phyloP scores from a whole-genome alignment of 768 basidiomycete genomes.

The Suillus americanus region DNA sequence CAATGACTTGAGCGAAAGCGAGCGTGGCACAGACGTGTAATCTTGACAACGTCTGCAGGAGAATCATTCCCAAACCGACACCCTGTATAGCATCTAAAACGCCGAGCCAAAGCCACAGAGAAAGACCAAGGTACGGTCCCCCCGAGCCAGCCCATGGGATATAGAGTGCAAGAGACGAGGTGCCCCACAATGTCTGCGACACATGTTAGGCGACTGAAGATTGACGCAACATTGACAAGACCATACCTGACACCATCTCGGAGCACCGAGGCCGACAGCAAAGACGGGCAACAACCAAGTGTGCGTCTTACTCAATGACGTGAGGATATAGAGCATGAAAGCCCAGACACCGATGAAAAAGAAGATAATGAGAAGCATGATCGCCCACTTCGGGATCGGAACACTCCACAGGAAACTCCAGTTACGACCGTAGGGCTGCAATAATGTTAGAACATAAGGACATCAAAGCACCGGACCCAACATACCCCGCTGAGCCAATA shows the following conservation, averaged over 20 bases:
- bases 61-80: slow-evolving; percentile 90
- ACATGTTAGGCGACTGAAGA: neutral
- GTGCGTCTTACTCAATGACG: slow-evolving; percentile 87
- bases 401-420: slow-evolving; percentile 94
- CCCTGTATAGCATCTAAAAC: slow-evolving; percentile 94
- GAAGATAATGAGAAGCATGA: slow-evolving; percentile 69
- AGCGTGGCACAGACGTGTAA: slow-evolving; percentile 93
- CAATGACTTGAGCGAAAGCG: slow-evolving; percentile 87
- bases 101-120: slow-evolving; percentile 93
- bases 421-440: slow-evolving; percentile 86
- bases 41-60: slow-evolving; percentile 88
- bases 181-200: slow-evolving; percentile 86
- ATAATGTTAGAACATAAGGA: slow-evolving; percentile 14
- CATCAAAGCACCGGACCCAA: slow-evolving; percentile 15
- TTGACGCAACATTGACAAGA: neutral
- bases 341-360: slow-evolving; percentile 94
- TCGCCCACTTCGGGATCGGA: slow-evolving; percentile 80
- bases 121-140: slow-evolving; percentile 88
- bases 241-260: slow-evolving; percentile 88
- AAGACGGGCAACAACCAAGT: slow-evolving; percentile 96
- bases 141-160: slow-evolving; percentile 88
- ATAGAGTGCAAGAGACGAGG: slow-evolving; percentile 88
- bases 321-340: slow-evolving; percentile 68
- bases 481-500: slow-evolving; percentile 88
- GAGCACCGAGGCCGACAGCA: slow-evolving; percentile 91